phyloP scores from a whole-genome alignment of 306 rosid genomes.

The Quercus ilex region DNA sequence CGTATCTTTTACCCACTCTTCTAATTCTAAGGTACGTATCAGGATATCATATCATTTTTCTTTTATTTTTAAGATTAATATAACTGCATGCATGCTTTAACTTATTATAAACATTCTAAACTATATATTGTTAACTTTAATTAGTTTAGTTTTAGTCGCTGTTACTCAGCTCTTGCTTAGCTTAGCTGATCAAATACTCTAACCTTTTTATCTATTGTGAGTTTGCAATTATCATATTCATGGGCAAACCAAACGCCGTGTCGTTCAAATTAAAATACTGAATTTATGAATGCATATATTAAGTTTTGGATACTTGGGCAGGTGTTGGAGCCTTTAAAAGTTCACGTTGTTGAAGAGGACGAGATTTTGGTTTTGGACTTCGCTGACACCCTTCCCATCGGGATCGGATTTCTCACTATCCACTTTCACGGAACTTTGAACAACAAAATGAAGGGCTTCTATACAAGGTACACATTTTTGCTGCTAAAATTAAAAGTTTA shows the following conservation, averaged over 20 bases:
- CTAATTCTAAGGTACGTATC: conserved; percentile 45
- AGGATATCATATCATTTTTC: no score
- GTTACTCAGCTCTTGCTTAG: no score
- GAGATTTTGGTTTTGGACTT: conserved; percentile 84
- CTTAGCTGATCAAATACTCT: no score
- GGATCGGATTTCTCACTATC: conserved; percentile 63
- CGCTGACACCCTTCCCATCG: conserved; percentile 48
- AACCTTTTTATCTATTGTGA: no score
- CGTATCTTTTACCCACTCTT: conserved; percentile 35
- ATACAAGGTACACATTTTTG: conserved; percentile 49
- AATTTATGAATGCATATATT: neutral
- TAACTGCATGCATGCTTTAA: no score
- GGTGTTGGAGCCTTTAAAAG: conserved; percentile 62
- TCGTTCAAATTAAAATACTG: conserved; percentile 11
- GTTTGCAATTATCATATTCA: no score
- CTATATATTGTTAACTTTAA: no score
- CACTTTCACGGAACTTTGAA: conserved; percentile 70
- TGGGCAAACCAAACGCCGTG: neutral
- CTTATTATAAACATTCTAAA: no score
- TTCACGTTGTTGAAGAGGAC: conserved; percentile 53
- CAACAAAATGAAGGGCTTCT: conserved; percentile 87
- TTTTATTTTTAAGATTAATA: no score
- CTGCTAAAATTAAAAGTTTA: no score
- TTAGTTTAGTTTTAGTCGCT: no score
- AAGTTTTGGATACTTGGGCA: conserved; percentile 21